These are phyloP conservation scores for Leersia perrieri DNA, from an alignment of 176 grass and related monocot genomes.

Conservation along the genomic window DNA sequence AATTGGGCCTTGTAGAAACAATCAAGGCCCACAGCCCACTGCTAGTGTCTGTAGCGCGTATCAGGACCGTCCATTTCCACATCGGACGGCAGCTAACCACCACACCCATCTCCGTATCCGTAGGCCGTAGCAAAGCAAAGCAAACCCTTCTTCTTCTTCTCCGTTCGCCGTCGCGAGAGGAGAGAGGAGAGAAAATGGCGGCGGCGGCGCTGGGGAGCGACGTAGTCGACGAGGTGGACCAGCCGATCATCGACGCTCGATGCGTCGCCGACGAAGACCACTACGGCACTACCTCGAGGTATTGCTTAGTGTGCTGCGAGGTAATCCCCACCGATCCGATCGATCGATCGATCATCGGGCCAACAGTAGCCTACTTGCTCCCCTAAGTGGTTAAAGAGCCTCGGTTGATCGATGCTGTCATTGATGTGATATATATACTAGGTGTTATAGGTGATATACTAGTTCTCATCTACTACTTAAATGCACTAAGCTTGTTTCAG, in stretches of 20 bases:
- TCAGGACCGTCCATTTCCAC: neutral
- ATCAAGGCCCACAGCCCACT: neutral
- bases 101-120: too few relatives aligned
- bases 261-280: conserved; percentile 66
- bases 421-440: too few relatives aligned
- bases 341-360: too few relatives aligned
- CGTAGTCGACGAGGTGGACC: conserved; percentile 58
- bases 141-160: neutral
- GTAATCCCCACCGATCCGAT: neutral
- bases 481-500: neutral
- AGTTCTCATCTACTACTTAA: neutral
- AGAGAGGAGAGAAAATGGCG: neutral
- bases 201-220: conserved; percentile 46
- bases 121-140: too few relatives aligned
- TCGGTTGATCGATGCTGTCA: neutral
- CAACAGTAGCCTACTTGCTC: neutral
- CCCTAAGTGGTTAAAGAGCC: too few relatives aligned
- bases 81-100: too few relatives aligned
- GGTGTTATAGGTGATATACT: too few relatives aligned
- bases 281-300: conserved; percentile 73
- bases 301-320: neutral
- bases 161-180: neutral
- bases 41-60: too few relatives aligned
- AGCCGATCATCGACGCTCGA: conserved; percentile 73
- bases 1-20: neutral